Base-by-base conservation (phyloP, 75 land plant species). In the Selaginella moellendorffii region DNA sequence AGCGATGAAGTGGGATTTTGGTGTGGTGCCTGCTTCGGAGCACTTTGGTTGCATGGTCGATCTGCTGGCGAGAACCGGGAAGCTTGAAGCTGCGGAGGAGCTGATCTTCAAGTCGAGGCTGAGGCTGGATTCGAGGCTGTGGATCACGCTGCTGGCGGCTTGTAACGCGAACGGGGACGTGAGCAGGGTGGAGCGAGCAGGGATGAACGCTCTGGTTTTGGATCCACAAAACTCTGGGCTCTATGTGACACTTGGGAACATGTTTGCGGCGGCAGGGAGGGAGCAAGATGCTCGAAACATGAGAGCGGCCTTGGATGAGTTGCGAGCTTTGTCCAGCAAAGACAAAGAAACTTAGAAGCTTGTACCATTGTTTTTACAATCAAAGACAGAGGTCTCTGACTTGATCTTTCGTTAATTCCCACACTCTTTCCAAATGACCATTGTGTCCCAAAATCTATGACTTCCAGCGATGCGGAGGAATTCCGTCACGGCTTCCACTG, bases 41-140 rank as follows among this genome's bases (percentile, higher is more conserved):
- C 83, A 81, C 36, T 75, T 72, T 62, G 80, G 75, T 26, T 75
- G 78, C 46, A 72, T 81, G 70, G 71, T 75, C 5, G 83, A 78
- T 60, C 68, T 81, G 24, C 68, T 81, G 25, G 81, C 78, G 0
- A 68, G 83, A 46, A 77, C 80, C 8, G 83, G 83, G 0, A 30
- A 31, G 0, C 54, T 81, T 28, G 72, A 75, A 1, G 78, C 72
- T 52, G 83, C 83, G 22, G 54, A 58, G 28, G 26, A 66, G 28
- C 31, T 78, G 30, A 74, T 78, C 29, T 42, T 30, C 1, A 61
- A 76, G 22, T 71, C 74, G 74, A 60, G 68, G 20, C 25, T 68
- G 18, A 65, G 69, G 42, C 31, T 71, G 17, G 66, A 71, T 52
- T 54, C 78, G 0, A 61, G 68, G 1, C 54, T 69, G 12, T 81